Conservation (phyloP, 202 grass and related monocot genomes). For the Hordeum pubiflorum region DNA sequence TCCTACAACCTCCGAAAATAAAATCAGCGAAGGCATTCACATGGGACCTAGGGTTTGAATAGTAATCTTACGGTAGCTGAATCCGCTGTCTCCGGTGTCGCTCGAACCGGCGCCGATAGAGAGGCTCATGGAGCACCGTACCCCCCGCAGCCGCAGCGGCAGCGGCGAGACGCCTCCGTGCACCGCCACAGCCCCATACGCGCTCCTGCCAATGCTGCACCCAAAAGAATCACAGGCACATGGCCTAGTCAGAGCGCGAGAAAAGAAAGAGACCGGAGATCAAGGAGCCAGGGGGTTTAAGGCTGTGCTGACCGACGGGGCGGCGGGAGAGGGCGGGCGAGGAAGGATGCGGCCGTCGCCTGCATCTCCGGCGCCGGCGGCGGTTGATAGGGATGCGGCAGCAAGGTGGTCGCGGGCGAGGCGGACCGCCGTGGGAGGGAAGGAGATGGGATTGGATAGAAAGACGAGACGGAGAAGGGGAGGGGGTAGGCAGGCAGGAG, state of each 20-base stretch:
- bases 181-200: background rate
- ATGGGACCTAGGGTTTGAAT: background rate
- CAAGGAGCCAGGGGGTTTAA: background rate
- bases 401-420: background rate
- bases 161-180: conserved; percentile 18
- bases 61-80: conserved; percentile 38
- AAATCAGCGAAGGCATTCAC: background rate
- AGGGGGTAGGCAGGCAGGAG: background rate
- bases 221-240: background rate
- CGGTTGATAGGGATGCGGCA: background rate
- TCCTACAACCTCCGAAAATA: background rate
- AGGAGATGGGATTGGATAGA: conserved; percentile 31
- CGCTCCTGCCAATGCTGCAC: conserved; percentile 14
- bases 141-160: conserved; percentile 14
- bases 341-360: conserved; percentile 26
- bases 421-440: background rate
- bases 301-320: conserved; percentile 6
- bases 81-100: conserved; percentile 35
- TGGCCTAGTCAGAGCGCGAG: background rate
- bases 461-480: conserved; percentile 2
- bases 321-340: conserved; percentile 13
- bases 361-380: conserved; percentile 36
- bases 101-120: conserved; percentile 46
- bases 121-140: conserved; percentile 50
- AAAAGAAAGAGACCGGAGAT: background rate